phyloP scores from a whole-genome alignment of 1,139 yeast genomes.

The Geotrichum citri-aurantii region DNA sequence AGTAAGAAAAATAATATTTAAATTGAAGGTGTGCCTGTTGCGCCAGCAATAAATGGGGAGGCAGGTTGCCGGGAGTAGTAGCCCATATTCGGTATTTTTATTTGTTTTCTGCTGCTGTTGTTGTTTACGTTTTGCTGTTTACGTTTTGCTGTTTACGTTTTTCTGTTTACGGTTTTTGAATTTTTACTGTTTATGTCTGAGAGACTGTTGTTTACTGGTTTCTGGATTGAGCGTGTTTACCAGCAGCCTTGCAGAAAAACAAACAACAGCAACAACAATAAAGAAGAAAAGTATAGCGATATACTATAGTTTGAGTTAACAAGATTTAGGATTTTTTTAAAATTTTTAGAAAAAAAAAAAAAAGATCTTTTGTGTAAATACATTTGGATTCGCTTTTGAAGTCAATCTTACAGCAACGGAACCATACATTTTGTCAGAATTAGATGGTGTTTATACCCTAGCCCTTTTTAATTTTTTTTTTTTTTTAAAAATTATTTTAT shows the following conservation, averaged over 20 bases:
- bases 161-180: no score
- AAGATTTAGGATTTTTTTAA: no score
- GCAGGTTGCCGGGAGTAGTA: background rate
- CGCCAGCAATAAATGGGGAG: background rate
- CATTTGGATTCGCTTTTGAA: background rate
- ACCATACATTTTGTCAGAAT: background rate
- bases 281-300: no score
- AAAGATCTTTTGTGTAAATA: background rate
- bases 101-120: background rate
- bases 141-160: background rate
- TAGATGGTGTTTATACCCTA: background rate
- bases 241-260: background rate
- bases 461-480: background rate
- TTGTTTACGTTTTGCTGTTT: background rate
- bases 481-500: background rate
- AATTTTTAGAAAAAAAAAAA: background rate
- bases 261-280: background rate
- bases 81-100: background rate
- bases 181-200: no score
- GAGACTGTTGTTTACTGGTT: background rate
- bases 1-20: background rate
- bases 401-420: background rate
- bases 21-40: background rate
- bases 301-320: no score
- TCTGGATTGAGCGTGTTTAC: background rate